Conservation (phyloP, 345 rosid species). For the Gossypium anomalum region DNA sequence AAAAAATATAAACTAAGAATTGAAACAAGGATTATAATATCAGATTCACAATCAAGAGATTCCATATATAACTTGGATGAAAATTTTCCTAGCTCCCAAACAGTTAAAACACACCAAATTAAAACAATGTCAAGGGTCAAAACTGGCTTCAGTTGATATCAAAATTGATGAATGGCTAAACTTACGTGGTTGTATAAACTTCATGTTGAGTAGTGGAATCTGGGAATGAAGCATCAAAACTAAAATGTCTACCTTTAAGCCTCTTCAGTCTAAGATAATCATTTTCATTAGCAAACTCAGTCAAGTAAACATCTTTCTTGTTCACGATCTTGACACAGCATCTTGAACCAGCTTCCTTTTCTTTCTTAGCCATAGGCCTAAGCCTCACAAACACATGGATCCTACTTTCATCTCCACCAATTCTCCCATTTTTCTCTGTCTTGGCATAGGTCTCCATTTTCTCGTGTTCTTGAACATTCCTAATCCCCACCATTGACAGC, state of each 20-base stretch:
- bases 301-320: constrained; percentile 72
- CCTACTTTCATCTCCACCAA: constrained; percentile 34
- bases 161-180: constrained; percentile 13
- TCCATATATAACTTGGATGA: not conserved
- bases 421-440: constrained; percentile 27
- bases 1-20: not conserved
- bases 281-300: constrained; percentile 73
- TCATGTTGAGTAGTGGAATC: constrained; percentile 70
- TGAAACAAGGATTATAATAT: not conserved
- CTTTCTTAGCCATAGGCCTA: constrained; percentile 89
- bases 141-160: not conserved
- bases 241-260: constrained; percentile 80
- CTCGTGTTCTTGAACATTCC: constrained; percentile 33
- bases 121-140: not conserved
- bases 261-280: constrained; percentile 88
- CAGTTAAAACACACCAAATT: not conserved
- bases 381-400: constrained; percentile 88
- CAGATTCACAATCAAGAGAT: not conserved
- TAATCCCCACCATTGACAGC: constrained; percentile 55
- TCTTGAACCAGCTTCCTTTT: constrained; percentile 71
- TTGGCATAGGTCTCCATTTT: constrained; percentile 30
- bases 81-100: constrained; percentile 7
- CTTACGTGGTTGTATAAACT: constrained; percentile 89
- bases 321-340: constrained; percentile 82
- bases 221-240: constrained; percentile 83